Percentiles rank a stretch among this genome's conserved stretches.
Conservation (phyloP, 306 rosid genomes). For the Vigna trinervia region DNA sequence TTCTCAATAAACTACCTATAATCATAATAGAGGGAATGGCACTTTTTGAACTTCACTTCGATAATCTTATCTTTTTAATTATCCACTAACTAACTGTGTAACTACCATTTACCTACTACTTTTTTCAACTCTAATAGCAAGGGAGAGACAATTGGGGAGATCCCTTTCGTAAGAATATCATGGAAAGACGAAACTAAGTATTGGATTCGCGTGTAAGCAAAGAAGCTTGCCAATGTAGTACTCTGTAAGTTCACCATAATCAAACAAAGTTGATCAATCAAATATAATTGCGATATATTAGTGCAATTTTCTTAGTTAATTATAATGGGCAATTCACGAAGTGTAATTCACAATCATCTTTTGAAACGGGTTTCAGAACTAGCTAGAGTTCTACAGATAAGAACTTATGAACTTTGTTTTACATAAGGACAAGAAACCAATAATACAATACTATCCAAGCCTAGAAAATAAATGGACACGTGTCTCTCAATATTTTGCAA, state of each 20-base stretch:
- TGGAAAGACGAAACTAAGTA: conserved; percentile 10
- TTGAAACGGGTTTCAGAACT: neutral
- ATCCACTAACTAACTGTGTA: too few species aligned
- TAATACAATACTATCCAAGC: conserved; percentile 21
- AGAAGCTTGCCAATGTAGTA: conserved; percentile 27
- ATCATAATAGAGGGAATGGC: too few species aligned
- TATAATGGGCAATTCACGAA: neutral
- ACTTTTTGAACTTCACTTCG: too few species aligned
- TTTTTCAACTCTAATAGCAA: neutral
- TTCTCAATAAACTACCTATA: too few species aligned
- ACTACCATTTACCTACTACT: too few species aligned
- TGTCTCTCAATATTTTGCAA: conserved; percentile 48
- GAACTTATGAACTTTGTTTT: conserved; percentile 10
- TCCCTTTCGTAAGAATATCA: conserved; percentile 2
- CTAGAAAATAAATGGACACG: conserved; percentile 30
- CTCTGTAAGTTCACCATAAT: conserved; percentile 27
- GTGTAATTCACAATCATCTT: neutral
- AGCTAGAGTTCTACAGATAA: neutral
- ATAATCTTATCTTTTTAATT: too few species aligned
- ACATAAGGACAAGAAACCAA: conserved; percentile 35
- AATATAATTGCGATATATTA: neutral
- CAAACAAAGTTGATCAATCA: conserved; percentile 3
- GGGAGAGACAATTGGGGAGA: neutral
- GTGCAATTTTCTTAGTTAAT: neutral
- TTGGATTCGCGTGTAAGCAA: conserved; percentile 47